A percentile compares a stretch with the other conserved stretches of the same genome.
Evolutionary conservation across 2,329 filamentous ascomycete genomes (phyloP).

Genomic region (Periconia sp.): DNA sequence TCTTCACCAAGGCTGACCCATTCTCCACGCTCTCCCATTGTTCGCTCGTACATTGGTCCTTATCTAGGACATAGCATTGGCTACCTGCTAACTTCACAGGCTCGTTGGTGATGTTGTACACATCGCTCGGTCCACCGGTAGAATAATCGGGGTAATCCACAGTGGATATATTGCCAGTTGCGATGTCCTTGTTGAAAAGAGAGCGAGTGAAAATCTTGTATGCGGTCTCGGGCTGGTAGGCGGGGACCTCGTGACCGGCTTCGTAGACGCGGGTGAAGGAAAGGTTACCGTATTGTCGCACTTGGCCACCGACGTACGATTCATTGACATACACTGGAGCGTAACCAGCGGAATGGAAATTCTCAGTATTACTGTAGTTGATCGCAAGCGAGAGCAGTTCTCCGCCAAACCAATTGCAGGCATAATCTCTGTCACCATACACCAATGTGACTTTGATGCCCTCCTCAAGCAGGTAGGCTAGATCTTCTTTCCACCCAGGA

Average conservation of each 20-base stretch:
- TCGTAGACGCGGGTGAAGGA: slow-evolving; percentile 60
- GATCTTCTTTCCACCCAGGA: slow-evolving; percentile 54
- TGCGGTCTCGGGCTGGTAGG: slow-evolving; percentile 54
- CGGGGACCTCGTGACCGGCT: slow-evolving; percentile 60
- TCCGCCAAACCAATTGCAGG: slow-evolving; percentile 73
- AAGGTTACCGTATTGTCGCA: slow-evolving; percentile 76
- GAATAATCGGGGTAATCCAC: slow-evolving; percentile 47
- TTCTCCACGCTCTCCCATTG: slow-evolving; percentile 42
- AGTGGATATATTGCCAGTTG: slow-evolving; percentile 58
- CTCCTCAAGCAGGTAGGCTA: slow-evolving; percentile 61
- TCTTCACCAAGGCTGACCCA: slow-evolving; percentile 35
- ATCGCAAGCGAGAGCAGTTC: slow-evolving; percentile 70
- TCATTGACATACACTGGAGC: slow-evolving; percentile 72
- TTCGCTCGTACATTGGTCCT: slow-evolving; percentile 34
- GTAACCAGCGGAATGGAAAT: slow-evolving; percentile 73
- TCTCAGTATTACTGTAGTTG: slow-evolving; percentile 55
- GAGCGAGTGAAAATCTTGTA: slow-evolving; percentile 61
- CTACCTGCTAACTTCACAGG: slow-evolving; percentile 48
- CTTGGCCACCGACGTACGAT: slow-evolving; percentile 72
- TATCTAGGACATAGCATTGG: slow-evolving; percentile 41
- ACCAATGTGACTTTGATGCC: slow-evolving; percentile 41
- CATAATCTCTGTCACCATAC: slow-evolving; percentile 48
- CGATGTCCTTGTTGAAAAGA: slow-evolving; percentile 58
- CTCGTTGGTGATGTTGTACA: slow-evolving; percentile 54
- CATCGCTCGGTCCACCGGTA: slow-evolving; percentile 44